Percentiles rank a stretch among this genome's conserved stretches.
These are phyloP conservation scores for Aschersonia sp. DNA, from an alignment of 2,329 filamentous ascomycete species.

Conservation along the genomic window DNA sequence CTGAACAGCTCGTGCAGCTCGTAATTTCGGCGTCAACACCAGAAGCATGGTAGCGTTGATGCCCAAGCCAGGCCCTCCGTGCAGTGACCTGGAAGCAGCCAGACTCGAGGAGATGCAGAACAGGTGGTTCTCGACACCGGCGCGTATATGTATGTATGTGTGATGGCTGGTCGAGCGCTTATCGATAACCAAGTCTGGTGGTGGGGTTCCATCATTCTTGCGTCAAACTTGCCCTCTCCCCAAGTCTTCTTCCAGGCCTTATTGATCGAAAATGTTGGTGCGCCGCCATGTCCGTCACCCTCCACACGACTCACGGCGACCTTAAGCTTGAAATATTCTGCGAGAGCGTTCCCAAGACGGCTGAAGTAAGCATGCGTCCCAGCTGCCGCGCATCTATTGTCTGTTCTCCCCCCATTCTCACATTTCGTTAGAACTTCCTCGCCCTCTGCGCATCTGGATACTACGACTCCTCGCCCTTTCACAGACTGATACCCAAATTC, in stretches of 20 bases:
- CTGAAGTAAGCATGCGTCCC: constrained; percentile 42
- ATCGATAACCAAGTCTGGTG: background rate
- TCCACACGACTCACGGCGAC: constrained; percentile 81
- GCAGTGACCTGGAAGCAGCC: background rate
- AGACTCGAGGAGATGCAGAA: background rate
- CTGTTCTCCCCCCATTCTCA: background rate
- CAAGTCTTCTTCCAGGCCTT: background rate
- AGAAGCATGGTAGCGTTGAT: no score
- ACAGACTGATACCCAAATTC: constrained; percentile 68
- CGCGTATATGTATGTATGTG: no score
- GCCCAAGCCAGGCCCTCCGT: no score
- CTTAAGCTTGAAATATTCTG: constrained; percentile 96
- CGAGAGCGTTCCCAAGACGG: constrained; percentile 83
- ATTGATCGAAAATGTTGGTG: no score
- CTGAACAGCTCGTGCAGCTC: no score
- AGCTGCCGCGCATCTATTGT: background rate
- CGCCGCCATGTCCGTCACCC: constrained; percentile 45
- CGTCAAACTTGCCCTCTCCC: no score
- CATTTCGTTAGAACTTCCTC: constrained; percentile 59
- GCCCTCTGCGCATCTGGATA: constrained; percentile 69
- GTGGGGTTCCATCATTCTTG: background rate
- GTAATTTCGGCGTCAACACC: no score
- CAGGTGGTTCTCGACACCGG: no score
- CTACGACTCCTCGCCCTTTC: constrained; percentile 63
- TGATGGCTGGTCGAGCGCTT: background rate